Percentiles rank a stretch among this genome's conserved stretches.
phyloP scores from a whole-genome alignment of 768 basidiomycete species.

The Sistotremastrum suecicum region DNA sequence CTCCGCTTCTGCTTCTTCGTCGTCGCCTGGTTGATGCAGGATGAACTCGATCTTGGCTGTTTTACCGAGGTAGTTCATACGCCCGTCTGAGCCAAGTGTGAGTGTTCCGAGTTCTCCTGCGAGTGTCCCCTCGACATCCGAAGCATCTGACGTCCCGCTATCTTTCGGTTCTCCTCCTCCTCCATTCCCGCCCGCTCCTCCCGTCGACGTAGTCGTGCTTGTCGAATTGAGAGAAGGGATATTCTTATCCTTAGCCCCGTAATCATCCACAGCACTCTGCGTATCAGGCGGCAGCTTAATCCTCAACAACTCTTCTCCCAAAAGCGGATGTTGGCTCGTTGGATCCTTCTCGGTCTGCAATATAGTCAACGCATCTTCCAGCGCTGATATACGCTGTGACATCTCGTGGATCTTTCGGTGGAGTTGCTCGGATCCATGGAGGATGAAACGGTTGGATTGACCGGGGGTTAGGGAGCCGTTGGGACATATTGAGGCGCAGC shows the following conservation, averaged over 20 bases:
- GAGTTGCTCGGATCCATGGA: conserved; percentile 19
- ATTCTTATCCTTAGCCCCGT: too few relatives aligned
- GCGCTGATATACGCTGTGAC: conserved; percentile 4
- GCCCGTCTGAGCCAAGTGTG: neutral
- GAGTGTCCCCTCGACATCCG: too few relatives aligned
- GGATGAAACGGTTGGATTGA: conserved; percentile 17
- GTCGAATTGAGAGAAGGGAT: too few relatives aligned
- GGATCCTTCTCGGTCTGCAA: neutral
- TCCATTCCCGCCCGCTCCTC: too few relatives aligned
- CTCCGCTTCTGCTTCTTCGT: too few relatives aligned
- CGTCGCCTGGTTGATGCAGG: too few relatives aligned
- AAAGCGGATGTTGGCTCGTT: neutral
- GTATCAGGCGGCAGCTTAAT: neutral
- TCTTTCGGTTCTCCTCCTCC: too few relatives aligned
- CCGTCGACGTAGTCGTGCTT: too few relatives aligned
- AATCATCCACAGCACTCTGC: too few relatives aligned
- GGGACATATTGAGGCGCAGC: too few relatives aligned
- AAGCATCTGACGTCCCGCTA: too few relatives aligned
- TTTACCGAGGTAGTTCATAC: conserved; percentile 4
- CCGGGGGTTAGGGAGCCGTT: too few relatives aligned
- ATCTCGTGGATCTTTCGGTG: conserved; percentile 5
- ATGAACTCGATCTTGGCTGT: neutral
- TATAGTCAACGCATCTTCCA: conserved; percentile 2
- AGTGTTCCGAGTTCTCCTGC: neutral
- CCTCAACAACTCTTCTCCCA: neutral